These are phyloP conservation scores for Stygiomarasmius scandens DNA, from an alignment of 1,284 basidiomycete species.

Conservation along the genomic window DNA sequence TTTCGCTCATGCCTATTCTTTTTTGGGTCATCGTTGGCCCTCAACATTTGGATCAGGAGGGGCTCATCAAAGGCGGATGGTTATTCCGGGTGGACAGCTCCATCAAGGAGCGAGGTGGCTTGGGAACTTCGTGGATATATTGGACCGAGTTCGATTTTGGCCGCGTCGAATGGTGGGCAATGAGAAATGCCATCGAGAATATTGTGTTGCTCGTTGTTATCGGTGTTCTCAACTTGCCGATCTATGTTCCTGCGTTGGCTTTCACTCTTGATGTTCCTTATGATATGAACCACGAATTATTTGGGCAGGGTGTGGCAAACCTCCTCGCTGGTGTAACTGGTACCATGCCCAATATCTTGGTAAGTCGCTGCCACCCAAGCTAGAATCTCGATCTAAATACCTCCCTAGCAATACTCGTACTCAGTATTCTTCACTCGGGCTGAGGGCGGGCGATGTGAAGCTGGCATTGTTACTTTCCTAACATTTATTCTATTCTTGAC, in stretches of 20 bases:
- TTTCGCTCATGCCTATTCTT: slow-evolving; percentile 17
- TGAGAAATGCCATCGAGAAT: slow-evolving; percentile 24
- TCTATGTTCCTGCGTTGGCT: slow-evolving; percentile 25
- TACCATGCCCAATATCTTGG: slow-evolving; percentile 25
- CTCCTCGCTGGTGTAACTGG: slow-evolving; percentile 24
- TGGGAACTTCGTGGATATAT: slow-evolving; percentile 25
- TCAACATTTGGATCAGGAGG: slow-evolving; percentile 7
- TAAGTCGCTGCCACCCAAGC: slow-evolving; percentile 5
- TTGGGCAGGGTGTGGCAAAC: slow-evolving; percentile 25
- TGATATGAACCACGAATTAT: slow-evolving; percentile 26
- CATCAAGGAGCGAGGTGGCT: slow-evolving; percentile 8
- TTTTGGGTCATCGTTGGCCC: slow-evolving; percentile 24
- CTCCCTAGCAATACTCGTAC: slow-evolving; percentile 23
- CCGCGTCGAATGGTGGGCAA: slow-evolving; percentile 24
- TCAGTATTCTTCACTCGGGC: slow-evolving; percentile 25
- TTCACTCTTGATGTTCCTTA: slow-evolving; percentile 26
- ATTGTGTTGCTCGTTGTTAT: slow-evolving; percentile 26
- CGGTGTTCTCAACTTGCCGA: slow-evolving; percentile 27
- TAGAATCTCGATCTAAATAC: background rate
- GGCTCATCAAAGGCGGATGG: slow-evolving; percentile 19
- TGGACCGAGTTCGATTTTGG: slow-evolving; percentile 27
- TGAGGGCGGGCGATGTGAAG: slow-evolving; percentile 26
- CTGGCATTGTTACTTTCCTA: slow-evolving; percentile 18
- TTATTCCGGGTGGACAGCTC: slow-evolving; percentile 21
- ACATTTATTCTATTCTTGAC: slow-evolving; percentile 22